Conservation (phyloP, 78 protist species). For the Speleostelium caveatum region DNA sequence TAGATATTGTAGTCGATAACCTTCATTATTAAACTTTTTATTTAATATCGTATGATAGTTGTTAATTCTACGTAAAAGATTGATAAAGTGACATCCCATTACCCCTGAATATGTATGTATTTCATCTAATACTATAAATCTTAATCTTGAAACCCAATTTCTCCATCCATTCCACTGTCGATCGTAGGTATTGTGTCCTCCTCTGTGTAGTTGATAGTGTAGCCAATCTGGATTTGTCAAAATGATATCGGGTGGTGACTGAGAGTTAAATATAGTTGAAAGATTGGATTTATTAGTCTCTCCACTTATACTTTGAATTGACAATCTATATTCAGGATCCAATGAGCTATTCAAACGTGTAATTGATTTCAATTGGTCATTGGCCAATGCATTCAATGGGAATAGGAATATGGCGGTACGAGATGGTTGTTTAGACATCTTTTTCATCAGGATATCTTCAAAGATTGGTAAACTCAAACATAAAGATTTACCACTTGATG, state of each 20-base stretch:
- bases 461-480: constrained; percentile 64
- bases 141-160: constrained; percentile 23
- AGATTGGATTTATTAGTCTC: constrained; percentile 3
- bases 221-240: constrained; percentile 82
- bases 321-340: neutral
- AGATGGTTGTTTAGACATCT: neutral
- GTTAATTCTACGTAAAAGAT: constrained; percentile 56
- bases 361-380: constrained; percentile 58
- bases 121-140: constrained; percentile 75
- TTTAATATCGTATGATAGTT: constrained; percentile 25
- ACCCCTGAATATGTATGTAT: constrained; percentile 81
- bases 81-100: constrained; percentile 77
- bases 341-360: constrained; percentile 8
- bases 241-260: constrained; percentile 28
- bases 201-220: constrained; percentile 52
- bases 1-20: constrained; percentile 43
- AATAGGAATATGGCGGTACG: constrained; percentile 62
- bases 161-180: constrained; percentile 11
- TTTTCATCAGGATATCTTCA: constrained; percentile 16
- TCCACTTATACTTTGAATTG: constrained; percentile 16
- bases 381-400: constrained; percentile 83
- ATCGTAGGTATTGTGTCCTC: neutral
- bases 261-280: neutral
- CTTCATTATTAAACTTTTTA: neutral
- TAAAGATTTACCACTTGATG: constrained; percentile 78